phyloP scores from a whole-genome alignment of 345 rosid species.

The Angophora floribunda region DNA sequence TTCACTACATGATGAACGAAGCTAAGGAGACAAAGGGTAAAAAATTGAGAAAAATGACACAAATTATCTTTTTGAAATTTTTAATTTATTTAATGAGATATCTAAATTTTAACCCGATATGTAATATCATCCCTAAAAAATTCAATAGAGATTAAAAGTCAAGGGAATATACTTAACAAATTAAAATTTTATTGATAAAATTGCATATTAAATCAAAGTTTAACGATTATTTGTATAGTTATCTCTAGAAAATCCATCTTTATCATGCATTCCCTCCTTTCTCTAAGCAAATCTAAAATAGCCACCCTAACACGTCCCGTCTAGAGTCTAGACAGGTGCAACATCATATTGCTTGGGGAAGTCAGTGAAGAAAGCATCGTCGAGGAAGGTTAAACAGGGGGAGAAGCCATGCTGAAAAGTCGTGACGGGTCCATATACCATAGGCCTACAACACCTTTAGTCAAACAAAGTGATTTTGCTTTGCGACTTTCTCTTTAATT shows the following conservation, averaged over 20 bases:
- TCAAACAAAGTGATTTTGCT: background rate
- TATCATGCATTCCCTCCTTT: background rate
- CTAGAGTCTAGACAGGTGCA: background rate
- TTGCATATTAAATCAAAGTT: background rate
- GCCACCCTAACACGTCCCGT: background rate
- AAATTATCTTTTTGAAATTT: no score
- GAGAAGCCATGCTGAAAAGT: background rate
- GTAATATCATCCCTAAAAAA: background rate
- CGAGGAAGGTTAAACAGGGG: background rate
- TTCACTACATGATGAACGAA: background rate
- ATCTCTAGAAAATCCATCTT: background rate
- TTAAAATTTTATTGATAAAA: fast-evolving
- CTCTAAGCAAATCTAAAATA: background rate
- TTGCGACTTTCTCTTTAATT: background rate
- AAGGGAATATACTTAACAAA: background rate
- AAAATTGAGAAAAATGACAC: background rate
- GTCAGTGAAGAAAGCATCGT: background rate
- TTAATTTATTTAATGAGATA: fast-evolving
- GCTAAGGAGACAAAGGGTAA: background rate
- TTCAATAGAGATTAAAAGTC: fast-evolving
- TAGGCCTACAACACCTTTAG: background rate
- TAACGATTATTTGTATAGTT: fast-evolving
- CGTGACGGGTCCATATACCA: background rate
- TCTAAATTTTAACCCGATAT: background rate
- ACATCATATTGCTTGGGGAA: background rate